Base-by-base conservation (phyloP, 495 filamentous ascomycete species). In the Lindgomyces ingoldianus region DNA sequence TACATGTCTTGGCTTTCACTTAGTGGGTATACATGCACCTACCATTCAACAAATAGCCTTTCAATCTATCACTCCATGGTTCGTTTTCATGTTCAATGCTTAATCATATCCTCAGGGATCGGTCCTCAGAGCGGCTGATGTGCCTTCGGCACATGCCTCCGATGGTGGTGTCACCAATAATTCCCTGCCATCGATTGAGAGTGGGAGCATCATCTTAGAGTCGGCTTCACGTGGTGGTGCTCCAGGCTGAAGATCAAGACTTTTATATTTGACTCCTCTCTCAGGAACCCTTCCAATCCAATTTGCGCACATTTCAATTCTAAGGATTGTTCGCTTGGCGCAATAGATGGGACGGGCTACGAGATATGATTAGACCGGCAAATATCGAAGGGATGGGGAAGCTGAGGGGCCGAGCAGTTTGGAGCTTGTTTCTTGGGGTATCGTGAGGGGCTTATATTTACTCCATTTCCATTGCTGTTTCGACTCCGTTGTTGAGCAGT, bases 261-360 rank as follows among this genome's bases (percentile, higher is more conserved):
- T 27, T 52, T 27, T 52, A 52, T 6, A 52, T 52, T 52, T 22
- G 45, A 52, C 3, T 52, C n/a, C 48, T 22, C 48, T 6, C 33
- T 39, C 33, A 39, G 33, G 33, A 14, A 39, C 33, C 6, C 33
- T 39, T 14, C 14, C 33, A 14, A 39, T 39, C 6, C 33, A 39
- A 39, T 39, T 39, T 39, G 33, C 33, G 33, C 33, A 39, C 33
- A 39, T 39, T 39, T 39, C 33, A 14, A 39, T 39, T 6, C 14
- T 39, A 14, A 39, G 6, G 6, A 6, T 14, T 39, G 33, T 6
- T 6, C 33, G 6, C 33, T 39, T 39, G 33, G 33, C 33, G 33
- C n/a, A n/a, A n/a, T 39, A 39, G 33, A 6, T 39, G 33, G 33
- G 33, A 39, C 6, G 6, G 6, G 33, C n/a, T n/a, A 39, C 6